Conservation (phyloP, 2,329 filamentous ascomycete genomes). For the Alternaria infectoria region DNA sequence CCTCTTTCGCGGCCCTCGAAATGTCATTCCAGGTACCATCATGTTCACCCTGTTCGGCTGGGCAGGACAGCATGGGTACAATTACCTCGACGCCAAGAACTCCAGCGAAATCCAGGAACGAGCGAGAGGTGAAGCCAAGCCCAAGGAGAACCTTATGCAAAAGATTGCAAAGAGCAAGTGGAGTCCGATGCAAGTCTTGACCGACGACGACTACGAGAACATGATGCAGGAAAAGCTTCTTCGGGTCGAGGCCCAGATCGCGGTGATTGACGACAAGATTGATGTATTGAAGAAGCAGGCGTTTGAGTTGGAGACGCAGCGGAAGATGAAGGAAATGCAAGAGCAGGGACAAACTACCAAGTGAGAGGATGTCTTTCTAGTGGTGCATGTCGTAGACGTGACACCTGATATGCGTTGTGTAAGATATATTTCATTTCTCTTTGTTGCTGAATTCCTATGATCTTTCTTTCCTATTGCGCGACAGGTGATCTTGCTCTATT, state of each 20-base stretch:
- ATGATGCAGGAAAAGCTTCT: conserved; percentile 76
- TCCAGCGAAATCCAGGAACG: conserved; percentile 43
- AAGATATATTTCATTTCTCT: neutral
- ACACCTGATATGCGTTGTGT: neutral
- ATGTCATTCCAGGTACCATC: conserved; percentile 61
- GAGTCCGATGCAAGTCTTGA: conserved; percentile 73
- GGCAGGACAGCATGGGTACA: conserved; percentile 63
- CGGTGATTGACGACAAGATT: conserved; percentile 78
- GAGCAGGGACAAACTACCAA: neutral
- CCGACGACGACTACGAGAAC: conserved; percentile 73
- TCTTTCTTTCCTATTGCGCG: neutral
- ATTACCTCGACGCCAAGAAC: conserved; percentile 58
- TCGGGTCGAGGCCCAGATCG: conserved; percentile 76
- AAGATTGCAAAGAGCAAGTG: conserved; percentile 67
- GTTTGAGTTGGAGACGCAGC: conserved; percentile 23
- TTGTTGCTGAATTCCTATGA: neutral
- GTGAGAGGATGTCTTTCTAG: neutral
- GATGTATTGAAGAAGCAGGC: conserved; percentile 52
- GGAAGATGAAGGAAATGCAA: conserved; percentile 13
- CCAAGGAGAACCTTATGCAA: conserved; percentile 53
- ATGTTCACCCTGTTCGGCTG: conserved; percentile 66
- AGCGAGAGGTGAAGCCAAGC: conserved; percentile 33
- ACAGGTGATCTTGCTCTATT: neutral
- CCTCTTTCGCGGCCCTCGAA: conserved; percentile 55
- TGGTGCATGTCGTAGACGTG: neutral